Evolutionary conservation across 139 green algal species (phyloP).

Genomic region (Dunaliella primolecta): DNA sequence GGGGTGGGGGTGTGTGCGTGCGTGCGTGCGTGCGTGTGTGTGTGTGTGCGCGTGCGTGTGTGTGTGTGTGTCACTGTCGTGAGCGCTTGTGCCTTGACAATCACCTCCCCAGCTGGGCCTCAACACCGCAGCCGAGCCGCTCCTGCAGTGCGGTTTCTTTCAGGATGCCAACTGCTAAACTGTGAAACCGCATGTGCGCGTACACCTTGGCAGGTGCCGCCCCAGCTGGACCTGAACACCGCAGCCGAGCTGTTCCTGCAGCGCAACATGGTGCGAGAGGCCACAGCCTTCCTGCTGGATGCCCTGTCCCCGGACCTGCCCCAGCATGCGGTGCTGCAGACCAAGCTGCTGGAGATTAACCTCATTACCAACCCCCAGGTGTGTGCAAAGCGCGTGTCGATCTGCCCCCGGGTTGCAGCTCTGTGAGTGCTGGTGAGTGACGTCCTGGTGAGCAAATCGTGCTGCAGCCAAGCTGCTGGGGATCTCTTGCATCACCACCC

Average conservation of each 20-base stretch:
- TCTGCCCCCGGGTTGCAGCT: too few relatives aligned
- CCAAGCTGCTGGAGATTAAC: conserved; percentile 98
- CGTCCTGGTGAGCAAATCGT: too few relatives aligned
- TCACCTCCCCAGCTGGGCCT: conserved; percentile 33
- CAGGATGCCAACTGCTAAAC: conserved; percentile 96
- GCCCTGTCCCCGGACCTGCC: conserved; percentile 87
- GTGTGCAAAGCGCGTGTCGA: background rate
- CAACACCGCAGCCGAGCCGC: conserved; percentile 95
- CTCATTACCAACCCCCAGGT: conserved; percentile 95
- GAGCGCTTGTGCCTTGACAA: too few relatives aligned
- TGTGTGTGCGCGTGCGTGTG: background rate
- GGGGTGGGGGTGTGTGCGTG: background rate
- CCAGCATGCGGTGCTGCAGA: conserved; percentile 81
- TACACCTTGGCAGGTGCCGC: too few relatives aligned
- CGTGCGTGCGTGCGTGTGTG: background rate
- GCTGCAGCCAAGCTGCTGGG: too few relatives aligned
- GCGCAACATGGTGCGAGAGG: conserved; percentile 73
- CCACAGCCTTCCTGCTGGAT: conserved; percentile 97
- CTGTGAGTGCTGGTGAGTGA: too few relatives aligned
- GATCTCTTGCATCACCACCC: background rate
- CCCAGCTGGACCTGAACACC: conserved; percentile 68
- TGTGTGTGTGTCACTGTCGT: background rate
- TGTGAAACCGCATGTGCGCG: too few relatives aligned
- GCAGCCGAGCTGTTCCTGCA: conserved; percentile 96
- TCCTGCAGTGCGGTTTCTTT: conserved; percentile 72